Evolutionary conservation across 371 early-diverging fungal species (phyloP).

Genomic region (Apophysomyces sp.): DNA sequence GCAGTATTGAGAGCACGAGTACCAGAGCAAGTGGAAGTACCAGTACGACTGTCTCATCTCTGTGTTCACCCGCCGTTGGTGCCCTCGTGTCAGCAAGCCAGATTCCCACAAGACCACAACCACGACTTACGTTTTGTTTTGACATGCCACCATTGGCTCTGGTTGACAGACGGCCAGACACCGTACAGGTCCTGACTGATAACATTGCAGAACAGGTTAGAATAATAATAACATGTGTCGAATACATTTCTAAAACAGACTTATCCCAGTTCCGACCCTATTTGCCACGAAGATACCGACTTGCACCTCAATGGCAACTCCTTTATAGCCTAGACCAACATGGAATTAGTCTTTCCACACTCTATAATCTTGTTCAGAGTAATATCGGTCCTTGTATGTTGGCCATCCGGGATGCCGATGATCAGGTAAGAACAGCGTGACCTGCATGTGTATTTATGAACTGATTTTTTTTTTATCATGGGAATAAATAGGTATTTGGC

Average conservation of each 20-base stretch:
- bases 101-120: not conserved
- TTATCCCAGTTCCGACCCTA: conserved; percentile 30
- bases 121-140: conserved; percentile 1
- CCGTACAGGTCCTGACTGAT: conserved; percentile 52
- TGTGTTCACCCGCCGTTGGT: conserved; percentile 16
- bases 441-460: not conserved
- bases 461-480: not conserved
- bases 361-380: conserved; percentile 62
- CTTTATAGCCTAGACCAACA: conserved; percentile 91
- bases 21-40: not conserved
- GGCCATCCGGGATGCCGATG: conserved; percentile 68
- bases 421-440: conserved; percentile 39
- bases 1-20: not conserved
- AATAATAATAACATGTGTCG: not conserved
- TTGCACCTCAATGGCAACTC: conserved; percentile 71
- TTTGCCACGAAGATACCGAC: conserved; percentile 63
- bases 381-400: conserved; percentile 68
- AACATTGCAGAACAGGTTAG: conserved; percentile 47
- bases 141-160: conserved; percentile 19
- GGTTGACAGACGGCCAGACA: conserved; percentile 44
- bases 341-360: conserved; percentile 83
- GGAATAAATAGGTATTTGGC: conserved; percentile 75
- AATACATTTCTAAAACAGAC: not conserved
- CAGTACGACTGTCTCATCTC: not conserved
- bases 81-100: conserved; percentile 16